Evolutionary conservation across 495 filamentous ascomycete genomes (phyloP).

Genomic region (Penicillium daleae): DNA sequence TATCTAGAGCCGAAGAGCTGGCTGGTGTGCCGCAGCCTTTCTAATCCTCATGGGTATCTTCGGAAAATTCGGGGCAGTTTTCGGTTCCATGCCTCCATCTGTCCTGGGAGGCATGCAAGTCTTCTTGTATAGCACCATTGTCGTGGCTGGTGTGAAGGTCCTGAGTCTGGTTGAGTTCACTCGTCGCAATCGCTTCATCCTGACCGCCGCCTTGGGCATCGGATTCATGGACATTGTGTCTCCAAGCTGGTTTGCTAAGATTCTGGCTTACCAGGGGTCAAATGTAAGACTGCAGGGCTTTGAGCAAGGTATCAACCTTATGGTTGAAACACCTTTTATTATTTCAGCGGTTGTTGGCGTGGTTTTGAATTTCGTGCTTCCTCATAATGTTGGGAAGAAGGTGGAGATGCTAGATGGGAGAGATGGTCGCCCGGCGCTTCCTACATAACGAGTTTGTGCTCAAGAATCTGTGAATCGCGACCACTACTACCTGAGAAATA

Average conservation of each 20-base stretch:
- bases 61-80: slow-evolving; percentile 80
- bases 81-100: slow-evolving; percentile 76
- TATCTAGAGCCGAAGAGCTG: slow-evolving; percentile 43
- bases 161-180: slow-evolving; percentile 74
- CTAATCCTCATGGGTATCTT: slow-evolving; percentile 82
- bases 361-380: slow-evolving; percentile 66
- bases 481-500: not conserved
- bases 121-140: slow-evolving; percentile 79
- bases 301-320: slow-evolving; percentile 73
- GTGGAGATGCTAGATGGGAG: slow-evolving; percentile 2
- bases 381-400: slow-evolving; percentile 16
- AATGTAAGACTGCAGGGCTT: slow-evolving; percentile 72
- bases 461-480: not conserved
- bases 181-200: slow-evolving; percentile 79
- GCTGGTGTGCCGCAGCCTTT: slow-evolving; percentile 58
- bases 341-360: slow-evolving; percentile 70
- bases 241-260: slow-evolving; percentile 67
- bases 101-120: slow-evolving; percentile 89
- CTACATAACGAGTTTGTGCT: not conserved
- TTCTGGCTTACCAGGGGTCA: slow-evolving; percentile 68
- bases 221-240: slow-evolving; percentile 79
- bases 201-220: slow-evolving; percentile 70
- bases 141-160: slow-evolving; percentile 79
- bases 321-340: slow-evolving; percentile 68
- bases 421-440: slow-evolving; percentile 10